Base-by-base conservation (phyloP, 768 basidiomycete genomes). In the Mycena chlorophos region DNA sequence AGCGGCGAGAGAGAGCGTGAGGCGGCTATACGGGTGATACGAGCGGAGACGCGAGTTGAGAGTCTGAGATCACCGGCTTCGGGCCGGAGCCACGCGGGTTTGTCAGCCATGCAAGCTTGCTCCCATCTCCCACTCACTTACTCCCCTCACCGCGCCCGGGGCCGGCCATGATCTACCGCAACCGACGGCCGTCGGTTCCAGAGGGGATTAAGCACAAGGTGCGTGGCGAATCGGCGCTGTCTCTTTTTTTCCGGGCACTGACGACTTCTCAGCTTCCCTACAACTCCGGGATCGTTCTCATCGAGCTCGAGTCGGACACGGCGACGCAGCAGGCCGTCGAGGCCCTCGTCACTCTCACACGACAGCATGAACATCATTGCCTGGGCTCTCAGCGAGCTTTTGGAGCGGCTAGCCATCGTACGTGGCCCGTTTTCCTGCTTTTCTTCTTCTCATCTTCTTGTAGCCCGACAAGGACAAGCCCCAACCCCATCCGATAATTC, bases 341-440 rank as follows among this genome's bases (percentile, higher is more conserved):
- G 59, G 84, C 91, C 13, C 76, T 96, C 17, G 81, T 91, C n/a
- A 85, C 91, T 42, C 79, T 85, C 92, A 2, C 73, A 77, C 52
- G 88, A 91, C 60, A 86, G 88, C 10, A 70, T 94, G 55, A 86
- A 92, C 66, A 82, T 89, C 61, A 92, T 96, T 48, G 86, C 86
- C 1, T 87, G 84, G 76, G 84, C 85, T 4, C 73, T 97, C 43
- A 82, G 85, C 52, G 88, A 91, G 62, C 78, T 90, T 23, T 71
- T 95, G 38, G 91, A 95, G 60, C 83, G 85, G 34, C 72, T 95
- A 29, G 80, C 85, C 51, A 89, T 86, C 78, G 93, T 92, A 59
- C 63, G 67, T 51, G 26, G 26, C 38, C 19, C 34, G 62, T 45
- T 34, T 47, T 47, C 48, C 6, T 47, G 56, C 10, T 28, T 52